These are phyloP conservation scores for Metarhizium robertsii DNA, from an alignment of 2,329 filamentous ascomycete species.

Conservation along the genomic window DNA sequence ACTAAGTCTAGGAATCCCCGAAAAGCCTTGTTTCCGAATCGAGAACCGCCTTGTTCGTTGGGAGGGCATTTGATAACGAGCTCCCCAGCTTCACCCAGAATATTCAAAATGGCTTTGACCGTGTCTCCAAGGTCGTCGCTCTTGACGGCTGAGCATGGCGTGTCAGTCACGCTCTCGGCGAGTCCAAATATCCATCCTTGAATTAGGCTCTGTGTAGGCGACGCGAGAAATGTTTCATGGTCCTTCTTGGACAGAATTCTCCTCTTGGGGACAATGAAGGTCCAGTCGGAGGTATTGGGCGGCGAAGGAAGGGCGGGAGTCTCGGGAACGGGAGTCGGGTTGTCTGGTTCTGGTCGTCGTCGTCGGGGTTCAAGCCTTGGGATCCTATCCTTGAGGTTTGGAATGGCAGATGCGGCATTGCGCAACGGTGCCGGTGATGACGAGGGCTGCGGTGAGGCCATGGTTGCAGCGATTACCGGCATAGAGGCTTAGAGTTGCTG, in stretches of 20 bases:
- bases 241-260: slow-evolving; percentile 76
- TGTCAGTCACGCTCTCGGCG: slow-evolving; percentile 69
- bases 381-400: slow-evolving; percentile 41
- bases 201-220: slow-evolving; percentile 66
- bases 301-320: slow-evolving; percentile 66
- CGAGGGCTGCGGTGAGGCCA: slow-evolving; percentile 15
- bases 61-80: slow-evolving; percentile 65
- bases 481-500: background rate
- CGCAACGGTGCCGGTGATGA: slow-evolving; percentile 1
- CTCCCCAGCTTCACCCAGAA: slow-evolving; percentile 61
- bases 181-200: slow-evolving; percentile 80
- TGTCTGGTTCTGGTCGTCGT: slow-evolving; percentile 40
- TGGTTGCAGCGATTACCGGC: slow-evolving; percentile 5
- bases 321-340: slow-evolving; percentile 56
- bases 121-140: slow-evolving; percentile 49
- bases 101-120: slow-evolving; percentile 54
- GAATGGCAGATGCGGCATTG: slow-evolving; percentile 14
- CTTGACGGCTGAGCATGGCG: slow-evolving; percentile 51
- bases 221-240: slow-evolving; percentile 71
- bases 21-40: slow-evolving; percentile 93
- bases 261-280: slow-evolving; percentile 59
- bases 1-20: slow-evolving; percentile 68
- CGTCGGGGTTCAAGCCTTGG: slow-evolving; percentile 60
- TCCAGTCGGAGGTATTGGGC: slow-evolving; percentile 48
- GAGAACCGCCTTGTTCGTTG: slow-evolving; percentile 75